phyloP scores from a whole-genome alignment of 2,329 filamentous ascomycete genomes.

The Uncinocarpus reesii region DNA sequence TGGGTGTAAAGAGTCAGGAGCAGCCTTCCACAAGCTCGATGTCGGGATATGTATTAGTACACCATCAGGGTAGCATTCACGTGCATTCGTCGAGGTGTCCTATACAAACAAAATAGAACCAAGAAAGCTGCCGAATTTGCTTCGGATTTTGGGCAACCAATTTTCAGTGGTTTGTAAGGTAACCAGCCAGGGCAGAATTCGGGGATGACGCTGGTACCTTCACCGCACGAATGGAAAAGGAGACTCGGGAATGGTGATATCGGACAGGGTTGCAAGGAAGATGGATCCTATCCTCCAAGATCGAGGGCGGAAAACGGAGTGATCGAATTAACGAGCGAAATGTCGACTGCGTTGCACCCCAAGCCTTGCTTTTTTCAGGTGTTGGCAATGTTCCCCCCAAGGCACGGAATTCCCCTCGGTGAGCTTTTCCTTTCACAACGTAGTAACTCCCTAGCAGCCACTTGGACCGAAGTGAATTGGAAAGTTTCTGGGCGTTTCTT shows the following conservation, averaged over 20 bases:
- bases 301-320: not conserved
- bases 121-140: not conserved
- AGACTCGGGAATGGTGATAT: conserved; percentile 2
- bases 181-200: not conserved
- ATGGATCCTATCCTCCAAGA: conserved; percentile 6
- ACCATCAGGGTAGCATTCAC: not conserved
- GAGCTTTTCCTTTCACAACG: not conserved
- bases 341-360: conserved; percentile 1
- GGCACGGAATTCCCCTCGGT: not conserved
- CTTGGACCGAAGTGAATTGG: not conserved
- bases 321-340: conserved; percentile 2
- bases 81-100: not conserved
- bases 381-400: not conserved
- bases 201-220: not conserved
- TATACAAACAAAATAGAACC: not conserved
- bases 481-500: not conserved
- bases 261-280: conserved; percentile 15
- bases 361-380: not conserved
- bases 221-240: not conserved
- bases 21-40: not conserved
- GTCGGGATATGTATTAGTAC: conserved; percentile 1
- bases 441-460: not conserved
- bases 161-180: too few relatives aligned
- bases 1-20: not conserved
- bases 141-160: too few relatives aligned